A percentile compares a stretch with the other conserved stretches of the same genome.
Evolutionary conservation across 1,139 yeast genomes (phyloP).

Genomic region (Protomyces gravidus): DNA sequence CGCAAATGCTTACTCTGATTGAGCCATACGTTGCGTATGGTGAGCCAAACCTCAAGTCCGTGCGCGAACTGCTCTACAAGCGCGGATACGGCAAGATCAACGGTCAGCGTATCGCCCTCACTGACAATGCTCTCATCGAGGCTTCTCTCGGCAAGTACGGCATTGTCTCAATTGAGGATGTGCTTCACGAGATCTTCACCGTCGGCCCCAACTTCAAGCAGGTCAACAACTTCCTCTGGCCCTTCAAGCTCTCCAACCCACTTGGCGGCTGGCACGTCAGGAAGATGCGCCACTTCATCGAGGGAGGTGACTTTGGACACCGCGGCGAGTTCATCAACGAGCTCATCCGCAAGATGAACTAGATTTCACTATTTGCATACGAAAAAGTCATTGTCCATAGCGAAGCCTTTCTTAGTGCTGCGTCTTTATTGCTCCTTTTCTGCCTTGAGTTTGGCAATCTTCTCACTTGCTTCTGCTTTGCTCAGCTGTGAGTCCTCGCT

Average conservation of each 20-base stretch:
- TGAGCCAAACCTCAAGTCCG: constrained; percentile 95
- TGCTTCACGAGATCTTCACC: constrained; percentile 93
- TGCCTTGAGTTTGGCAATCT: constrained; percentile 24
- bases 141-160: constrained; percentile 93
- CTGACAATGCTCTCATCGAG: constrained; percentile 94
- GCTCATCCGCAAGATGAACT: constrained; percentile 96
- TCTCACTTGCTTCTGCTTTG: constrained; percentile 27
- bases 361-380: constrained; percentile 38
- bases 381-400: neutral
- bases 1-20: constrained; percentile 92
- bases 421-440: neutral
- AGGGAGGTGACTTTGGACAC: constrained; percentile 99
- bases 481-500: constrained; percentile 7
- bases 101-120: constrained; percentile 95
- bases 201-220: constrained; percentile 99
- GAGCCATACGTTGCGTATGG: constrained; percentile 99
- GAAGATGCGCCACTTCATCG: constrained; percentile 98
- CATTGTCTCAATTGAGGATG: constrained; percentile 91
- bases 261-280: constrained; percentile 99
- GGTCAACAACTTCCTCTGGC: constrained; percentile 99
- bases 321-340: constrained; percentile 98
- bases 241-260: constrained; percentile 99
- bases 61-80: constrained; percentile 97
- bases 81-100: constrained; percentile 99
- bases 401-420: neutral